Conservation (phyloP, 805 yeast genomes). For the Candida tibetensis region DNA sequence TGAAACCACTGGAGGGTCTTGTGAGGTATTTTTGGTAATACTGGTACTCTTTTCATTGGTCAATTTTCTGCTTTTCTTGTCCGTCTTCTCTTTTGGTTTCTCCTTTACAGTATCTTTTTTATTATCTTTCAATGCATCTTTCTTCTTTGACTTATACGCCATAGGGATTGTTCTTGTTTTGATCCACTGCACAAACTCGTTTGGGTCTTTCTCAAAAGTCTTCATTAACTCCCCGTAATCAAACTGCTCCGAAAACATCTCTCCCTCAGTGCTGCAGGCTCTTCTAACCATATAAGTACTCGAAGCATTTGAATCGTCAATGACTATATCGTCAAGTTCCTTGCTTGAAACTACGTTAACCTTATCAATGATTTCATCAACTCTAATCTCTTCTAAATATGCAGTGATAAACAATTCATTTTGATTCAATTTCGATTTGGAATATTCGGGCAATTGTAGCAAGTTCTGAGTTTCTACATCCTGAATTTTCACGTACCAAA, state of each 20-base stretch:
- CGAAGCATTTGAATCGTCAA: slow-evolving; percentile 34
- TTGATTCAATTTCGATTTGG: slow-evolving; percentile 14
- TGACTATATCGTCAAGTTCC: slow-evolving; percentile 30
- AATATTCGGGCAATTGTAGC: slow-evolving; percentile 15
- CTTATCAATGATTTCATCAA: slow-evolving; percentile 41
- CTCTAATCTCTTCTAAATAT: slow-evolving; percentile 40
- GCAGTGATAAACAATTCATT: slow-evolving; percentile 59
- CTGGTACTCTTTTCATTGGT: neutral
- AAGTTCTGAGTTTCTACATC: slow-evolving; percentile 33
- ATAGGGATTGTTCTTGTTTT: slow-evolving; percentile 27
- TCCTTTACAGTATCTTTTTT: slow-evolving; percentile 4
- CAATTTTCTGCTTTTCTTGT: neutral
- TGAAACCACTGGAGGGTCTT: neutral
- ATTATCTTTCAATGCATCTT: slow-evolving; percentile 2
- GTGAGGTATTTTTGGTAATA: no score
- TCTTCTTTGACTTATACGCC: slow-evolving; percentile 15
- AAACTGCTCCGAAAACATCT: slow-evolving; percentile 31
- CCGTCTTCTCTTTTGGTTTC: slow-evolving; percentile 3
- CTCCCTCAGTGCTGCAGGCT: slow-evolving; percentile 38
- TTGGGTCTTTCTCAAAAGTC: slow-evolving; percentile 21
- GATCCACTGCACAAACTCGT: slow-evolving; percentile 29
- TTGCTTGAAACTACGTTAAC: slow-evolving; percentile 43
- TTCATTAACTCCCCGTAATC: slow-evolving; percentile 36
- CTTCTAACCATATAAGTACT: slow-evolving; percentile 40
- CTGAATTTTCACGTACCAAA: slow-evolving; percentile 43